Evolutionary conservation across 1,284 basidiomycete genomes (phyloP), one percentile per base, ranked within the genome.

Genomic region (Filobasidium uniguttulatum): DNA sequence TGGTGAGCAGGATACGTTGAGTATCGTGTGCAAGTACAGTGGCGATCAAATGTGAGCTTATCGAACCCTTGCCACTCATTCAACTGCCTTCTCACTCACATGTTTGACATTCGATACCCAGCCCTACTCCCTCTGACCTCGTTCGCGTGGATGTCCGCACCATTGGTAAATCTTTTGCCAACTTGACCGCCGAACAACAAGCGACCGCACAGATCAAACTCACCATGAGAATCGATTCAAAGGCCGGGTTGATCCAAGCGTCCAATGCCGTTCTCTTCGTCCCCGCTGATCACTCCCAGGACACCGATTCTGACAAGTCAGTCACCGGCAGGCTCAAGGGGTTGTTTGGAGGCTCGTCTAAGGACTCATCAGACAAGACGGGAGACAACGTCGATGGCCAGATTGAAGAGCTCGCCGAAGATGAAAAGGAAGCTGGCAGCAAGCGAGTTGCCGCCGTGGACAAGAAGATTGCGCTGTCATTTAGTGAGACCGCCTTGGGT

Each of bases 301-400:
- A 59, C 48, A 53, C 57, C 79, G 60, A 59, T 14, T 49, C 44
- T n/a, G 53, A 57, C 26, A 49, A 80, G 17, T 81, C 81, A 17
- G 69, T 87, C 23, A 74, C 81, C 50, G 83, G 83, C 78, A 65
- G 59, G 73, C 69, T 94, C 55, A 91, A 90, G 70, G 81, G 80
- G 31, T 71, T 94, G 54, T 90, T 93, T 62, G 82, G 82, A 36
- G 80, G 75, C 54, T 73, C 75, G 7, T 72, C 74, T 50, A 64
- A 66, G 46, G 56, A 53, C 48, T 72, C 69, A 58, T 57, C 63
- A 15, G 65, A 76, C 52, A 81, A 45, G 50, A 45, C 23, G 50
- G 55, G 17, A 44, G 57, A 25, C 52, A 28, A 28, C 17, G 31
- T 23, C 46, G 54, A 28, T 52, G 52, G 6, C 19, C 20, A 28